These are phyloP conservation scores for Seminavis robusta DNA, from an alignment of 108 stramenopile species.

Conservation along the genomic window DNA sequence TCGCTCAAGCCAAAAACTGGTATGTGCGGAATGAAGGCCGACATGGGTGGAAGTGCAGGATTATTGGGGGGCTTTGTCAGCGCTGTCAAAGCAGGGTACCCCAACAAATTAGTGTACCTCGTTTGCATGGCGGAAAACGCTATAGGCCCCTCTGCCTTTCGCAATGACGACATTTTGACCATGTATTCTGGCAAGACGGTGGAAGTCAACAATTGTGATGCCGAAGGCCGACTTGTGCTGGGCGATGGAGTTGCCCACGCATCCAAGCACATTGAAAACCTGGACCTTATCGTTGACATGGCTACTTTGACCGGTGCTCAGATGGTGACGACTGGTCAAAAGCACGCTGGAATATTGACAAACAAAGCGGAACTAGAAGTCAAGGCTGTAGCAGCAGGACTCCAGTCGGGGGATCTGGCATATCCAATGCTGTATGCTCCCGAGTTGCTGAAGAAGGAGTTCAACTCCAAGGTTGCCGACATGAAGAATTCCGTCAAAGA, in stretches of 20 bases:
- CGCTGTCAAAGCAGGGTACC: constrained; percentile 36
- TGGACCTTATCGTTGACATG: constrained; percentile 79
- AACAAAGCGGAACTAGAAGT: constrained; percentile 71
- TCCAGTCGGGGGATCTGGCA: constrained; percentile 65
- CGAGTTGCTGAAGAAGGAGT: constrained; percentile 76
- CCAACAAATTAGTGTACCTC: constrained; percentile 37
- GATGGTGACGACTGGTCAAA: constrained; percentile 76
- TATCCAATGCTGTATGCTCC: constrained; percentile 80
- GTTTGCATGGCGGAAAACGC: constrained; percentile 86
- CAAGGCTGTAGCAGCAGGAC: constrained; percentile 36
- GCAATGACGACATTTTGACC: constrained; percentile 70
- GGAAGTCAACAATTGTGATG: constrained; percentile 87
- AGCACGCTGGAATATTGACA: constrained; percentile 72
- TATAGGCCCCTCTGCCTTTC: constrained; percentile 70
- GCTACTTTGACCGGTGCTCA: constrained; percentile 91
- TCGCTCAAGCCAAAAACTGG: constrained; percentile 71
- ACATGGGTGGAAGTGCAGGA: constrained; percentile 86
- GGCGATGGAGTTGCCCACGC: constrained; percentile 82
- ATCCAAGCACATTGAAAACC: constrained; percentile 50
- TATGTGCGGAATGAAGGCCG: constrained; percentile 89
- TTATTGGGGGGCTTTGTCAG: constrained; percentile 75
- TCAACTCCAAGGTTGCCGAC: constrained; percentile 79
- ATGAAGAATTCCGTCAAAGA: constrained; percentile 90
- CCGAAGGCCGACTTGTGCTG: constrained; percentile 86
- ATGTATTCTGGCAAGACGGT: constrained; percentile 75